Conservation (phyloP, 306 rosid species). For the Vachellia collinsii region DNA sequence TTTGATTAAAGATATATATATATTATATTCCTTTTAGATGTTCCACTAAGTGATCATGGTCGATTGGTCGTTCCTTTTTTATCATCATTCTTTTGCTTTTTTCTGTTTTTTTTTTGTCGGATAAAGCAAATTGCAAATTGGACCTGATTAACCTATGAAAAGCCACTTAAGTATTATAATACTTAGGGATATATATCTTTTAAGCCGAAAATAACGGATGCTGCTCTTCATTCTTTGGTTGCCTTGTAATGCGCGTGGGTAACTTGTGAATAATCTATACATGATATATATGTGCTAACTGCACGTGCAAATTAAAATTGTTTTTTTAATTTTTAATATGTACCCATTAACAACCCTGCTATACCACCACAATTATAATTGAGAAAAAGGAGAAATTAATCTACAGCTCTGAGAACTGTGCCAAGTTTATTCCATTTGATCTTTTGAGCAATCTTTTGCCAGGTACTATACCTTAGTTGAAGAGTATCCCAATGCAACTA, state of each 20-base stretch:
- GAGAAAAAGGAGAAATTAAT: no score
- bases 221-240: neutral
- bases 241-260: conserved; percentile 1
- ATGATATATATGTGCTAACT: neutral
- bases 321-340: no score
- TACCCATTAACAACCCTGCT: neutral
- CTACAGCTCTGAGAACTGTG: no score
- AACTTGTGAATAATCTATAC: neutral
- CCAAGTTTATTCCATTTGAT: no score
- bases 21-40: neutral
- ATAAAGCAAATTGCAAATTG: neutral
- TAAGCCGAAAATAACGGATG: conserved; percentile 31
- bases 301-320: neutral
- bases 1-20: neutral
- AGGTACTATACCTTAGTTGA: no score
- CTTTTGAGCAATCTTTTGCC: no score
- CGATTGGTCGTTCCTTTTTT: neutral
- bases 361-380: neutral
- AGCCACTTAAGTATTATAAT: neutral
- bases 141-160: conserved; percentile 10
- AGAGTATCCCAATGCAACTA: neutral
- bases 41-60: neutral
- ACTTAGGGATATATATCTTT: neutral
- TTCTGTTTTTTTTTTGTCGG: neutral
- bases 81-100: neutral